phyloP scores from a whole-genome alignment of 495 filamentous ascomycete species.

The Articulospora tetracladia region DNA sequence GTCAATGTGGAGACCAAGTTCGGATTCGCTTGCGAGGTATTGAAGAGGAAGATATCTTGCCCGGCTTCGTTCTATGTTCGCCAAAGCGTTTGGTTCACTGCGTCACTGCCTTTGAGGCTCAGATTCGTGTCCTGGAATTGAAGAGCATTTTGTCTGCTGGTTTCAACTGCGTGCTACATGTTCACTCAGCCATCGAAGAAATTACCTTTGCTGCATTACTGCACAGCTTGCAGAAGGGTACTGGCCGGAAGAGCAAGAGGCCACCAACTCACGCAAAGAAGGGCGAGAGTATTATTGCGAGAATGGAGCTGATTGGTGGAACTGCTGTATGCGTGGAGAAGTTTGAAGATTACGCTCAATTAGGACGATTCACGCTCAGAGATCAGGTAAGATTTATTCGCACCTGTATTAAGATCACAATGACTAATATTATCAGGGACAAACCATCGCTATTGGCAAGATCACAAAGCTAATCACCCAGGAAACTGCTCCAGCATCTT shows the following conservation, averaged over 20 bases:
- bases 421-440: constrained; percentile 52
- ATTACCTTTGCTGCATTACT: constrained; percentile 82
- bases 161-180: constrained; percentile 89
- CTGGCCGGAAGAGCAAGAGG: constrained; percentile 87
- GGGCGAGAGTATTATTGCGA: constrained; percentile 90
- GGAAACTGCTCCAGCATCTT: constrained; percentile 12
- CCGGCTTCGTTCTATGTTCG: constrained; percentile 96
- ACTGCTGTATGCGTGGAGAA: constrained; percentile 87
- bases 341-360: constrained; percentile 90
- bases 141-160: constrained; percentile 88
- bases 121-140: constrained; percentile 92
- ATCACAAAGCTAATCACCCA: constrained; percentile 69
- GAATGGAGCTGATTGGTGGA: constrained; percentile 78
- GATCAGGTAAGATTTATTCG: constrained; percentile 63
- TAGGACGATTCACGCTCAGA: constrained; percentile 91
- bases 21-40: constrained; percentile 87
- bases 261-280: constrained; percentile 88
- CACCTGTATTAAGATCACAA: not conserved
- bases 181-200: constrained; percentile 91
- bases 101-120: constrained; percentile 87
- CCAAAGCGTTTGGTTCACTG: constrained; percentile 88
- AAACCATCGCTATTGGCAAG: constrained; percentile 97
- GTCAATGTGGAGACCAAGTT: constrained; percentile 91
- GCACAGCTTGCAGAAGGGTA: constrained; percentile 96
- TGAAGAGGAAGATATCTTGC: constrained; percentile 95